These are phyloP conservation scores for Trichoderma cornu-damae DNA, from an alignment of 2,329 filamentous ascomycete genomes.

Conservation along the genomic window DNA sequence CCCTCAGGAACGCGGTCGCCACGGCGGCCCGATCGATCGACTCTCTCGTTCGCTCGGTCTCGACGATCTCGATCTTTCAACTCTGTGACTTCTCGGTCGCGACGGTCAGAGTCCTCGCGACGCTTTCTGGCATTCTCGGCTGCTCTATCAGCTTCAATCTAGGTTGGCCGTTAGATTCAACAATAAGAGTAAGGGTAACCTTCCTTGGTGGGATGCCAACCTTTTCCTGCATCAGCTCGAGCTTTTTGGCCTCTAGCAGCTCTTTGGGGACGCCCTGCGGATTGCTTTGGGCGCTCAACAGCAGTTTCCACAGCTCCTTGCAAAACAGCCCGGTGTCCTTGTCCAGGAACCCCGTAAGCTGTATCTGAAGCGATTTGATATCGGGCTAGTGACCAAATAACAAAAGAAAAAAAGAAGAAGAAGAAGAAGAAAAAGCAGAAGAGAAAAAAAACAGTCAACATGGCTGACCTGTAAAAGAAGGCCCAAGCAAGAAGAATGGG, in stretches of 20 bases:
- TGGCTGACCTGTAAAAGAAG: neutral
- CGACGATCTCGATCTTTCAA: slow-evolving; percentile 61
- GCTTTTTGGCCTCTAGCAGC: slow-evolving; percentile 90
- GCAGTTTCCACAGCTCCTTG: slow-evolving; percentile 87
- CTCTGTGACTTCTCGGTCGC: slow-evolving; percentile 65
- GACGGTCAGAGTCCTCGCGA: slow-evolving; percentile 64
- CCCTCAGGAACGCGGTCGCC: slow-evolving; percentile 47
- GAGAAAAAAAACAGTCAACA: slow-evolving; percentile 23
- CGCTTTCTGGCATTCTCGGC: slow-evolving; percentile 68
- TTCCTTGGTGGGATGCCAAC: slow-evolving; percentile 42
- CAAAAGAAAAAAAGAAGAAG: no score
- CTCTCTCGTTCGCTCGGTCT: slow-evolving; percentile 48
- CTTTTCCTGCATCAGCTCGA: slow-evolving; percentile 92
- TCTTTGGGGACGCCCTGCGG: slow-evolving; percentile 91
- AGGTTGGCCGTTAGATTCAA: slow-evolving; percentile 10
- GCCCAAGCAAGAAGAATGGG: neutral
- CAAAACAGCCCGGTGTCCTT: slow-evolving; percentile 87
- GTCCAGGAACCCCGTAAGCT: slow-evolving; percentile 90
- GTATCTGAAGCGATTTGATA: slow-evolving; percentile 91
- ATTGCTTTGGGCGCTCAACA: slow-evolving; percentile 82
- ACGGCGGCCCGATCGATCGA: slow-evolving; percentile 50
- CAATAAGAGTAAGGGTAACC: neutral
- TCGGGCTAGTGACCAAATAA: slow-evolving; percentile 67
- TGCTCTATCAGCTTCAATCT: slow-evolving; percentile 79
- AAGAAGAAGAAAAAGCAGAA: no score